A percentile compares a stretch with the other conserved stretches of the same genome.
Conservation (phyloP, 169 alveolate species). For the Eimeria maxima region DNA sequence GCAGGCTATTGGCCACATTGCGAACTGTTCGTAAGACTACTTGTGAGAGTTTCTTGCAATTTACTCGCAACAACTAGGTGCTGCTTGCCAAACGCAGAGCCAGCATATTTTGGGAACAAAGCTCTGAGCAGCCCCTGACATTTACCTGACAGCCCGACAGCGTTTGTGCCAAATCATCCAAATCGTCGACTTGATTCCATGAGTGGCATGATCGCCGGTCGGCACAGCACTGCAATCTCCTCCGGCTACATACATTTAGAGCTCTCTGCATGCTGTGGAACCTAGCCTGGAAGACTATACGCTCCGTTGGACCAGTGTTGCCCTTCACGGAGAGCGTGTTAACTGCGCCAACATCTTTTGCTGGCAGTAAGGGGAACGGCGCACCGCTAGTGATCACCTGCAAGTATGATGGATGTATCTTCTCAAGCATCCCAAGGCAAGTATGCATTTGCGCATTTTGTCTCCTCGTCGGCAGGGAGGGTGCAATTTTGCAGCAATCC, state of each 20-base stretch:
- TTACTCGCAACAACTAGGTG: not conserved
- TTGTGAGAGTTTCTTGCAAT: constrained; percentile 10
- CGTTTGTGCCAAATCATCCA: not conserved
- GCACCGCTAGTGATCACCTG: not conserved
- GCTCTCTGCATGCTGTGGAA: not conserved
- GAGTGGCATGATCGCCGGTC: not conserved
- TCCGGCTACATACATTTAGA: not conserved
- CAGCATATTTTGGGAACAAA: not conserved
- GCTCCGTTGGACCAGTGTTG: not conserved
- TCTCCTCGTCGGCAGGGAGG: not conserved
- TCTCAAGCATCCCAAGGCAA: constrained; percentile 46
- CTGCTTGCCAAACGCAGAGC: not conserved
- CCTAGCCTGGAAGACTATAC: not conserved
- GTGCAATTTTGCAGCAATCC: not conserved
- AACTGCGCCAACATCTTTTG: not conserved
- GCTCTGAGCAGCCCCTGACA: constrained; percentile 33
- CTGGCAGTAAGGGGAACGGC: constrained; percentile 16
- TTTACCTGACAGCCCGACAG: not conserved
- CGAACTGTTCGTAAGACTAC: not conserved
- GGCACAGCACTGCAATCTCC: not conserved
- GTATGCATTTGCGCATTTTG: not conserved
- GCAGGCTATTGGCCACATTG: constrained; percentile 71
- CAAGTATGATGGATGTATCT: constrained; percentile 29
- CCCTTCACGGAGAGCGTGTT: not conserved
- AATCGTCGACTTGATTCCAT: not conserved